Evolutionary conservation across 2,329 filamentous ascomycete species (phyloP).

Genomic region (Cryphonectria radicalis): DNA sequence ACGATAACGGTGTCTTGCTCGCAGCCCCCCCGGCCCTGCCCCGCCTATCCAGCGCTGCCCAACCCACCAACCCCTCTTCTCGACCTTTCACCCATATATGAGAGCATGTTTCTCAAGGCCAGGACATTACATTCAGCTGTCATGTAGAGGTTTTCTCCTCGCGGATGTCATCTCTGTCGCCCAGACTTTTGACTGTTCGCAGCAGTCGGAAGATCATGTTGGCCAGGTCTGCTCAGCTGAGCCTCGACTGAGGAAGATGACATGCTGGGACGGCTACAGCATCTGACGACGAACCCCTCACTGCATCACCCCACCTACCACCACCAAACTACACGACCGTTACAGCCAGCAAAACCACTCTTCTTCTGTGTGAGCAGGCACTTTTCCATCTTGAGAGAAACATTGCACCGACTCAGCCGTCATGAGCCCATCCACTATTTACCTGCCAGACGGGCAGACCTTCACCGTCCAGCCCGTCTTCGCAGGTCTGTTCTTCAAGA

Average conservation of each 20-base stretch:
- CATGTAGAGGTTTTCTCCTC: not conserved
- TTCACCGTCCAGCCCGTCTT: conserved; percentile 85
- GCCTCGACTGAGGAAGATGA: conserved; percentile 3
- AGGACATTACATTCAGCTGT: not conserved
- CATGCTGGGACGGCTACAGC: not conserved
- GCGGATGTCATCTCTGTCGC: not conserved
- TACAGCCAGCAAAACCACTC: not conserved
- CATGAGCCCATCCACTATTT: conserved; percentile 46
- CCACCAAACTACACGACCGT: not conserved
- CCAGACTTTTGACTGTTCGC: not conserved
- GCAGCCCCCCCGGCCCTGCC: not conserved
- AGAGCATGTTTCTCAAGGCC: not conserved
- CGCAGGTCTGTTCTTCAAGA: conserved; percentile 89
- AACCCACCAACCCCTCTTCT: conserved; percentile 1
- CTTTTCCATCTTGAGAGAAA: not conserved
- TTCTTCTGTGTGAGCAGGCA: not conserved
- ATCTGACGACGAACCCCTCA: not conserved
- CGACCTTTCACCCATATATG: not conserved
- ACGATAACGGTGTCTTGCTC: not conserved
- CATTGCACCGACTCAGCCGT: not conserved
- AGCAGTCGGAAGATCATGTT: not conserved
- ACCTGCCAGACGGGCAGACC: conserved; percentile 86
- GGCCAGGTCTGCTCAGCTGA: not conserved
- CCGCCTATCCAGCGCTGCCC: not conserved
- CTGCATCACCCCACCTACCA: conserved; percentile 1